Evolutionary conservation across 768 basidiomycete species (phyloP).

Genomic region (Podaxis sp.): DNA sequence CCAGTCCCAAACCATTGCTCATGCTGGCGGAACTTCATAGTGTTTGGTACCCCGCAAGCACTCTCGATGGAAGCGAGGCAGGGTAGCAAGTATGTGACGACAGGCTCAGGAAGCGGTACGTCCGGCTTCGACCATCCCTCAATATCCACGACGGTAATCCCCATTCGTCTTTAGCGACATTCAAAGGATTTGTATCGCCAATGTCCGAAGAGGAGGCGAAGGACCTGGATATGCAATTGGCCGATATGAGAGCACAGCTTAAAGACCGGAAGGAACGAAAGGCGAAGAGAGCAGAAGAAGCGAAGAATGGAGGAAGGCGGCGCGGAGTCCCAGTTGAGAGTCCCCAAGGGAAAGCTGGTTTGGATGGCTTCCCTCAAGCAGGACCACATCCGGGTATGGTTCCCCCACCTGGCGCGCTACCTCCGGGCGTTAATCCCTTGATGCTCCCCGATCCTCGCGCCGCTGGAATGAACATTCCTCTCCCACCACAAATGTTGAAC

Average conservation of each 20-base stretch:
- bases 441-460: too few species aligned
- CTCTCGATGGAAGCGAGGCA: not conserved
- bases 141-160: not conserved
- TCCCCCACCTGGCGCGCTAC: too few species aligned
- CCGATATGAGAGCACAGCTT: not conserved
- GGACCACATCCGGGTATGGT: too few species aligned
- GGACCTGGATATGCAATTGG: not conserved
- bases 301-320: not conserved
- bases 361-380: too few species aligned
- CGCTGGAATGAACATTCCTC: too few species aligned
- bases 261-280: not conserved
- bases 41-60: not conserved
- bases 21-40: not conserved
- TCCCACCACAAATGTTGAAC: too few species aligned
- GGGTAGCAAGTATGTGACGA: not conserved
- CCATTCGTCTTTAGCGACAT: not conserved
- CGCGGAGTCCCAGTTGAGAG: too few species aligned
- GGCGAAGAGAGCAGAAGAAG: slow-evolving; percentile 1
- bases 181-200: not conserved
- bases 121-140: not conserved
- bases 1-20: not conserved
- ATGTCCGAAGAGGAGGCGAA: not conserved
- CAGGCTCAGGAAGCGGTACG: not conserved
- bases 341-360: not conserved
- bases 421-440: too few species aligned